Conservation (phyloP, 1,139 yeast species). For the Hyphopichia khmerensis region DNA sequence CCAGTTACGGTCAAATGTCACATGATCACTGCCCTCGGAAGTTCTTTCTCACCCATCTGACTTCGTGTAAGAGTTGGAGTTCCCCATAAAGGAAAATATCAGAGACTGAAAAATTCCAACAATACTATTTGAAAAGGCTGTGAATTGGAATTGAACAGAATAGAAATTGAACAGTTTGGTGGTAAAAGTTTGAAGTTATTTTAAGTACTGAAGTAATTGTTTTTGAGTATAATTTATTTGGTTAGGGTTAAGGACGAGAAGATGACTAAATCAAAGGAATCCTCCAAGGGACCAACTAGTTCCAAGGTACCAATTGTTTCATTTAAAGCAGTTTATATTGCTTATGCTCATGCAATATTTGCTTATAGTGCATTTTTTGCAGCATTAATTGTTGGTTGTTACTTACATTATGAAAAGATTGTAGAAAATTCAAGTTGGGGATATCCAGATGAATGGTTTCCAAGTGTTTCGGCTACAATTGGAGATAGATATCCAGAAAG, state of each 20-base stretch:
- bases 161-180: too few species aligned
- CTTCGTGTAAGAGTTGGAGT: too few species aligned
- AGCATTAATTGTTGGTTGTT: conserved; percentile 71
- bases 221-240: too few species aligned
- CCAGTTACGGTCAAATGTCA: too few species aligned
- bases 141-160: too few species aligned
- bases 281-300: not conserved
- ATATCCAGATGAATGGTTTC: conserved; percentile 98
- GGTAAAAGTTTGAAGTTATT: too few species aligned
- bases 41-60: too few species aligned
- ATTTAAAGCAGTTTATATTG: conserved; percentile 63
- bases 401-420: conserved; percentile 79
- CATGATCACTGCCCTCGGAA: too few species aligned
- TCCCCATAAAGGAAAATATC: too few species aligned
- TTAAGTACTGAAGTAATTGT: too few species aligned
- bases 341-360: conserved; percentile 68
- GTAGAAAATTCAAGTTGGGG: conserved; percentile 84
- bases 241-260: too few species aligned
- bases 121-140: too few species aligned
- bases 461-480: conserved; percentile 93
- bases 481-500: conserved; percentile 97
- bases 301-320: conserved; percentile 10
- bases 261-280: not conserved
- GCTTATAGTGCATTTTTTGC: conserved; percentile 72
- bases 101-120: not conserved